phyloP scores from a whole-genome alignment of 495 filamentous ascomycete genomes.

The Podospora tetraspora region DNA sequence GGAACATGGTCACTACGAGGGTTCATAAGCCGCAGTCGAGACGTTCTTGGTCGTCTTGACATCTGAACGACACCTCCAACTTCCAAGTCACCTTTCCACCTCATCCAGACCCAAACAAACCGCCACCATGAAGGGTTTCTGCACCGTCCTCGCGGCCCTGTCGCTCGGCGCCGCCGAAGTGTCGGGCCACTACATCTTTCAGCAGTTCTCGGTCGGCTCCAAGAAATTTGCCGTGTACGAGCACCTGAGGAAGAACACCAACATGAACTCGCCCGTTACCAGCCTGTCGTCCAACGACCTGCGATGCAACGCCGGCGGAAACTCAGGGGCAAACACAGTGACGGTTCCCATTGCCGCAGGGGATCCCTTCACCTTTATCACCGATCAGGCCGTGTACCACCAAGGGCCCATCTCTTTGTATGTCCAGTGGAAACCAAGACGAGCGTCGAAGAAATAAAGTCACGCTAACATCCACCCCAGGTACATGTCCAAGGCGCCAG shows the following conservation, averaged over 20 bases:
- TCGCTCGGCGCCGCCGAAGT: conserved; percentile 33
- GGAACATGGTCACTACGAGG: neutral
- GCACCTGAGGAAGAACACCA: conserved; percentile 51
- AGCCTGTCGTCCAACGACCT: conserved; percentile 49
- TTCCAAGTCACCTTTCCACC: neutral
- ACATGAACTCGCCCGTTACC: conserved; percentile 55
- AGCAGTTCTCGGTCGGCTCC: conserved; percentile 42
- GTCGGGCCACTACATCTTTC: conserved; percentile 47
- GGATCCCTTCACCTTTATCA: conserved; percentile 45
- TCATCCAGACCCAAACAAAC: neutral
- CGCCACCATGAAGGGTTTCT: conserved; percentile 32
- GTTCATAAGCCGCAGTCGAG: conserved; percentile 10
- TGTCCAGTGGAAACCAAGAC: conserved; percentile 5
- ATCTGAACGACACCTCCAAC: neutral
- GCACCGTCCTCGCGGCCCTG: conserved; percentile 28
- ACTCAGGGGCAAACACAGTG: conserved; percentile 38
- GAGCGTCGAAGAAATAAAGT: too few relatives aligned
- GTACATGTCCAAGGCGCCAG: conserved; percentile 50
- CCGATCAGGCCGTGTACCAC: conserved; percentile 53
- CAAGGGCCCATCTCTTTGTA: conserved; percentile 53
- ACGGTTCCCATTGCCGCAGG: conserved; percentile 48
- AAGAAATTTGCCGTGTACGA: conserved; percentile 44
- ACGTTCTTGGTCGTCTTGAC: neutral
- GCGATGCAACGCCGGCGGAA: conserved; percentile 54
- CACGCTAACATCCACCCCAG: conserved; percentile 2